Evolutionary conservation across 495 filamentous ascomycete genomes (phyloP).

Genomic region (Aspergillus haitiensis): DNA sequence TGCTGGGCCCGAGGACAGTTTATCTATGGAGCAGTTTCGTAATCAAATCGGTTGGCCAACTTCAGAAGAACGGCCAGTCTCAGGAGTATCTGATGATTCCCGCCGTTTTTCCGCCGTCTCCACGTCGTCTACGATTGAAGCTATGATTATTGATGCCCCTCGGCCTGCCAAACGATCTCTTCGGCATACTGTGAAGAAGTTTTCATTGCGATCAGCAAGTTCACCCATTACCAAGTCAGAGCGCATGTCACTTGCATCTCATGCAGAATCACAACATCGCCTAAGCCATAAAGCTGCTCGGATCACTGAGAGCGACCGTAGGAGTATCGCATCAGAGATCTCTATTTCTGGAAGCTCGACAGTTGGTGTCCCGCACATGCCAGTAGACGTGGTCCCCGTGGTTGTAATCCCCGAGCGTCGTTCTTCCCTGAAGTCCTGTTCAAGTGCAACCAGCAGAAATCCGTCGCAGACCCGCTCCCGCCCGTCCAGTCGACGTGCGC

Average conservation of each 20-base stretch:
- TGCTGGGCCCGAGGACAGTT: constrained; percentile 26
- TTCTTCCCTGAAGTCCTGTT: constrained; percentile 59
- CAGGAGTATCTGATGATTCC: constrained; percentile 39
- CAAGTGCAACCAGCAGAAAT: constrained; percentile 37
- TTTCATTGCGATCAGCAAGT: constrained; percentile 54
- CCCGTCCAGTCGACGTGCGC: constrained; percentile 36
- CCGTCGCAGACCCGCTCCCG: constrained; percentile 38
- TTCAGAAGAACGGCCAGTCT: constrained; percentile 24
- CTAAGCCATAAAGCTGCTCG: constrained; percentile 47
- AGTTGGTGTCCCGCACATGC: constrained; percentile 47
- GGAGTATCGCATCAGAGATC: constrained; percentile 59
- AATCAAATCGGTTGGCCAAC: constrained; percentile 48
- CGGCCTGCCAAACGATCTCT: constrained; percentile 54
- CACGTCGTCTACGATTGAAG: constrained; percentile 68
- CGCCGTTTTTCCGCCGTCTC: constrained; percentile 62
- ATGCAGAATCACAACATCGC: constrained; percentile 46
- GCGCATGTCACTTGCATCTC: constrained; percentile 45
- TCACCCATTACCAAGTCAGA: constrained; percentile 46
- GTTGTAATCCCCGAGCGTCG: constrained; percentile 69
- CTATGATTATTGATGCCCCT: constrained; percentile 63
- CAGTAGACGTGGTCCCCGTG: constrained; percentile 62
- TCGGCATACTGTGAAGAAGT: constrained; percentile 70
- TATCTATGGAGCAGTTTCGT: constrained; percentile 42
- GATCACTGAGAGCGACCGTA: constrained; percentile 51
- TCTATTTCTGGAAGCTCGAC: constrained; percentile 55